Evolutionary conservation across 1,139 yeast species (phyloP), one percentile per base, ranked within the genome.

Genomic region (Waltiozyma sp.): DNA sequence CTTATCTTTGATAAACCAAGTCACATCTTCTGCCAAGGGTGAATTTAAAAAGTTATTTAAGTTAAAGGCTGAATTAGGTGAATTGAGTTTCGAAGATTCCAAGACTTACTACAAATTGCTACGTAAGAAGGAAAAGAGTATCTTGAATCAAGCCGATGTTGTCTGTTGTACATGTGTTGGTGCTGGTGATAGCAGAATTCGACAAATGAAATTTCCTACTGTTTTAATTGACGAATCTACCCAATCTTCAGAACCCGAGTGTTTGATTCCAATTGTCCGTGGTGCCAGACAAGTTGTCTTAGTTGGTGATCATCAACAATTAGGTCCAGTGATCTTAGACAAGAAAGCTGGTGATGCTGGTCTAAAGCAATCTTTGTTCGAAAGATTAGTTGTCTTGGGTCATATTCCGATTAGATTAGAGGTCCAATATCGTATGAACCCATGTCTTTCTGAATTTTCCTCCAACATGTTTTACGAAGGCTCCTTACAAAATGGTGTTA

Each of bases 361-460:
- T 19, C 70, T 89, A 47, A 73, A 75, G 47, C 95, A 85, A 58
- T 86, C 95, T 0, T 65, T 88, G 43, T 89, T 88, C 61, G 96
- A 89, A 62, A 73, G 96, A 53, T 66, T 89, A 50, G 81, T 88
- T 39, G 70, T 80, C n/a, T 71, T 87, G 47, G 95, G 95, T 2
- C 91, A 85, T 58, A 75, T 77, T 10, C 96, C 96, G 13, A 79
- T 86, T 48, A 69, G 96, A 49, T 69, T 89, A 46, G 94, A 87
- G 51, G 95, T 88, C 28, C 97, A 89, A 60, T 89, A 89, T 62
- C 81, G 97, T 65, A 89, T 89, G 97, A 85, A 88, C 59, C 97
- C 97, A 2, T 70, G 79, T 48, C 65, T 89, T 44, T 78, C 93
- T 49, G 95, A 86, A 55, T 89, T 87, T 58, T 84, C 96, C 19